Conservation (phyloP, 257 asterid species). For the Echium plantagineum region DNA sequence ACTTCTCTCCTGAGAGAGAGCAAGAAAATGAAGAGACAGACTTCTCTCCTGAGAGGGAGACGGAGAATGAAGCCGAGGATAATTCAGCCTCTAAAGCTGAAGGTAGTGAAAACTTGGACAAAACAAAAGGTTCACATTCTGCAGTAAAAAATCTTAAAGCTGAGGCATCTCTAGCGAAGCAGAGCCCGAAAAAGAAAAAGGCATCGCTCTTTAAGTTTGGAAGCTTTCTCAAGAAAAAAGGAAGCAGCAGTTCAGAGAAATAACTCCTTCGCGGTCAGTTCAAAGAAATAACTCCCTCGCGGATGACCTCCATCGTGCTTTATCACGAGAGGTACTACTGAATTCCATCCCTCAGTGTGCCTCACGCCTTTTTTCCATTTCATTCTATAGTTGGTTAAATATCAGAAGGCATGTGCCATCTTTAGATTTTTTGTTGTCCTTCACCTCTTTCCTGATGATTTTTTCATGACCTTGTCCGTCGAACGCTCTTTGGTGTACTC, state of each 20-base stretch:
- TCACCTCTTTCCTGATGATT: not conserved
- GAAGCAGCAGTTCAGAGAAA: too few species aligned
- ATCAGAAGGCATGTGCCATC: not conserved
- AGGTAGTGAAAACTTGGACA: constrained; percentile 33
- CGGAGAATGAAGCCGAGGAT: constrained; percentile 59
- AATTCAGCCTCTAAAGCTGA: constrained; percentile 57
- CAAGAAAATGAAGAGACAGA: too few species aligned
- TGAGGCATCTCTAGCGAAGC: constrained; percentile 41
- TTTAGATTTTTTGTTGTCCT: not conserved
- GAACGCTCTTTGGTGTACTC: too few species aligned
- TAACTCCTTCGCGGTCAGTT: too few species aligned
- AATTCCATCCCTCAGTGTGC: not conserved
- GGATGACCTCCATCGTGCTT: too few species aligned
- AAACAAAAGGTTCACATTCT: constrained; percentile 36
- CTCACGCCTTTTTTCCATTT: not conserved
- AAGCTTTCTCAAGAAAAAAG: constrained; percentile 77
- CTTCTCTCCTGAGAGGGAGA: constrained; percentile 54
- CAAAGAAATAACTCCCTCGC: constrained; percentile 34
- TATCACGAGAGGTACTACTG: not conserved
- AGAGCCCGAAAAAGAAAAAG: constrained; percentile 71
- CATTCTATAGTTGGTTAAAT: not conserved
- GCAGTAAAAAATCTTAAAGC: constrained; percentile 39
- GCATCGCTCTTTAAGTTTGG: constrained; percentile 80
- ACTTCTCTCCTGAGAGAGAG: too few species aligned
- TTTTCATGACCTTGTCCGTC: too few species aligned